Evolutionary conservation across 108 stramenopile genomes (phyloP).

Genomic region (Skeletonema grethae): DNA sequence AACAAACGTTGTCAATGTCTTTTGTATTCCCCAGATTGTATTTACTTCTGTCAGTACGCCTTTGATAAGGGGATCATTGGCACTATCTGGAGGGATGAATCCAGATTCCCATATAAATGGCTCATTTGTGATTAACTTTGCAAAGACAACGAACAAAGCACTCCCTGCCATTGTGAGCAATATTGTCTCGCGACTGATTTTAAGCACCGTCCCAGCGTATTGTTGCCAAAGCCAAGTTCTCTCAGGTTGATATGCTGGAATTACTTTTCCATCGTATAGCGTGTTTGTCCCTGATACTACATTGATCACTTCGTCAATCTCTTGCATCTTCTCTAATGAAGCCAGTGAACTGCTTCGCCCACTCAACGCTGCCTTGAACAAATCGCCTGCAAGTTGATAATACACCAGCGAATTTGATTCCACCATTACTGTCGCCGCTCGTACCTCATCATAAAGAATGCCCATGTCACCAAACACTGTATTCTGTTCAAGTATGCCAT

Average conservation of each 20-base stretch:
- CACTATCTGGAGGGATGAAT: constrained; percentile 3
- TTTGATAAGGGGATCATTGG: constrained; percentile 2
- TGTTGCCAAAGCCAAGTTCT: constrained; percentile 34
- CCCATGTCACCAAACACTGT: constrained; percentile 34
- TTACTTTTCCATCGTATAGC: constrained; percentile 10
- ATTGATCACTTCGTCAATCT: constrained; percentile 33
- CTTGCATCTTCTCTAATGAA: constrained; percentile 4
- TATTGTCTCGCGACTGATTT: constrained; percentile 7
- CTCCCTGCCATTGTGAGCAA: constrained; percentile 13
- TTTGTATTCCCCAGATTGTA: constrained; percentile 13
- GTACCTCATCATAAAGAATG: constrained; percentile 19
- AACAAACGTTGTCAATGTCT: constrained; percentile 29
- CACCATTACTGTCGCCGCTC: constrained; percentile 33
- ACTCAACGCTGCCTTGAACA: constrained; percentile 22
- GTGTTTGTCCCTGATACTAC: constrained; percentile 12
- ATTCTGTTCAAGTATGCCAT: constrained; percentile 19
- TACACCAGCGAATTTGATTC: constrained; percentile 6
- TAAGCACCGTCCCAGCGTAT: constrained; percentile 23
- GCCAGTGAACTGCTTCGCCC: background rate
- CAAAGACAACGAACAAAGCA: constrained; percentile 18
- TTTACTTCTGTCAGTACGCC: background rate
- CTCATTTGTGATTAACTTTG: constrained; percentile 9
- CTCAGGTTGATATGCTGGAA: constrained; percentile 24
- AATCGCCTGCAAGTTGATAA: constrained; percentile 22
- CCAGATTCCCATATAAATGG: background rate